Base-by-base conservation (phyloP, 805 yeast genomes). In the Scheffersomyces spartinae region DNA sequence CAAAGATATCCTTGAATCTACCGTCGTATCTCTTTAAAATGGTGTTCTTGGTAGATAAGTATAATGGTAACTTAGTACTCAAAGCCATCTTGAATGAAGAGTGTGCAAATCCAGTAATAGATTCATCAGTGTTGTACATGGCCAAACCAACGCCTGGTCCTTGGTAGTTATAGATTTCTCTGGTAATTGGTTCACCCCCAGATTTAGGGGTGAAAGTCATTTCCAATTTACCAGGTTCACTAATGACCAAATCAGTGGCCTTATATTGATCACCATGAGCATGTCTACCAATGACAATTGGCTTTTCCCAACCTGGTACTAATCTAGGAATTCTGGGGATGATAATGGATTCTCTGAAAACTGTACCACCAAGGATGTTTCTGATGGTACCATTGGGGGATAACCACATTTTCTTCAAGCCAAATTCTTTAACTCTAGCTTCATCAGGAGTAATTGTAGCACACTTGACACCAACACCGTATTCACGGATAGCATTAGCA, bases 401-500 rank as follows among this genome's bases (percentile, higher is more conserved):
- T 26, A 73, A 64, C 86, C 88, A 80, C 91, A 80, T 80, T 45
- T 80, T 70, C 45, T 74, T 74, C 49, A 80, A 61, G 24, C 60
- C 55, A 39, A 78, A 80, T 52, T 80, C 91, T 44, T 73, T 60
- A 23, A 80, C 88, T 50, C 91, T 65, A 14, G 69, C 73, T 49
- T 80, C 88, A 49, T 80, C 88, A 3, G 88, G 91, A 2, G 88
- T 80, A 40, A 80, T 80, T 10, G 88, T 80, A 25, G 91, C 88
- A 65, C 88, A 80, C 51, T 80, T 80, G 39, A 80, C 65, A 45
- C 85, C 88, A 13, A 80, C 88, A 34, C 85, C 86, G 38, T 72
- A 74, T 49, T 79, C 47, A 45, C 66, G 64, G 38, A 75, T 79
- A 16, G 86, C 88, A 34, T 74, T 61, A 12, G 88, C 88, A 4